Conservation (phyloP, 805 yeast genomes). For the Metschnikowia orientalis region DNA sequence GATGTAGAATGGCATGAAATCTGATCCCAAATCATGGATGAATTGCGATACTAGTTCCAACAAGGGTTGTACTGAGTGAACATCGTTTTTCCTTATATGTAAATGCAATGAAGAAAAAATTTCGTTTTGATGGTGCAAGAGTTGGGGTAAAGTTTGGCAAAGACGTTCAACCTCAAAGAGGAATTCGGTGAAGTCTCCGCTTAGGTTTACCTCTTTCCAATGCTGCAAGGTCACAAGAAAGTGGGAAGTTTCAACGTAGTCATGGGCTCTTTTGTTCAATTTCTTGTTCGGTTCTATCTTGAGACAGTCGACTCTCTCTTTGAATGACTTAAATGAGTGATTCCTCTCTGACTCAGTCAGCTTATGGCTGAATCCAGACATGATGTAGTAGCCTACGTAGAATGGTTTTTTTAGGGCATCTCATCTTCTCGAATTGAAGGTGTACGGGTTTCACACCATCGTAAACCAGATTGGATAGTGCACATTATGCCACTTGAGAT, state of each 20-base stretch:
- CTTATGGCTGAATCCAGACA: slow-evolving; percentile 18
- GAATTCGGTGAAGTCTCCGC: slow-evolving; percentile 66
- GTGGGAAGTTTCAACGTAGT: slow-evolving; percentile 71
- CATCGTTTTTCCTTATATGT: slow-evolving; percentile 55
- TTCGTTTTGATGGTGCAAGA: slow-evolving; percentile 61
- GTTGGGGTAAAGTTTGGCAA: slow-evolving; percentile 72
- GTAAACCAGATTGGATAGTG: too few species aligned
- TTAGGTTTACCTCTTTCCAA: slow-evolving; percentile 83
- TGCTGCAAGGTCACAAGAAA: slow-evolving; percentile 74
- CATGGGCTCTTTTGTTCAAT: slow-evolving; percentile 56
- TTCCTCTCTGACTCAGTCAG: slow-evolving; percentile 52
- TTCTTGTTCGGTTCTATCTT: slow-evolving; percentile 70
- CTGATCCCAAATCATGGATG: slow-evolving; percentile 89
- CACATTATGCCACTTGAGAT: too few species aligned
- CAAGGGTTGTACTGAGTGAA: slow-evolving; percentile 71
- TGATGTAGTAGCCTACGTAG: slow-evolving; percentile 3
- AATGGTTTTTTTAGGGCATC: slow-evolving; percentile 10
- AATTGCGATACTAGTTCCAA: slow-evolving; percentile 77
- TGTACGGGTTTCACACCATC: slow-evolving; percentile 12
- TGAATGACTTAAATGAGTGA: slow-evolving; percentile 69
- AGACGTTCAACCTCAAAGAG: slow-evolving; percentile 49
- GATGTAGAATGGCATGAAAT: slow-evolving; percentile 69
- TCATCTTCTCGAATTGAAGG: slow-evolving; percentile 12
- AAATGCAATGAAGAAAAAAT: slow-evolving; percentile 50
- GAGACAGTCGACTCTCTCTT: slow-evolving; percentile 77